Base-by-base conservation (phyloP, 2,329 filamentous ascomycete species). In the Cercospora sp. region DNA sequence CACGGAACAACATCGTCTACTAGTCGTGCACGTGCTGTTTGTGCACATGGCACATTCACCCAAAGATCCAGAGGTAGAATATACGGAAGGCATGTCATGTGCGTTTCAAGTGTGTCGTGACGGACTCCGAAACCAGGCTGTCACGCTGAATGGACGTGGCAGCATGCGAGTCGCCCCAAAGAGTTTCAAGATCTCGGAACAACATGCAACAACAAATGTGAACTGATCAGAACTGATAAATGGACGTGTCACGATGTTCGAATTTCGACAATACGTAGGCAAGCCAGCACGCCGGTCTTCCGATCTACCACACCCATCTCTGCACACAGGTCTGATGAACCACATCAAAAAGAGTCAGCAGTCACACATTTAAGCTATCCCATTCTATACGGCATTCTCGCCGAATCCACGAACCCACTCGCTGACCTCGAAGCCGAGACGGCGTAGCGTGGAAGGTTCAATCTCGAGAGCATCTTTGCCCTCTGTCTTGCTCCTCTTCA, bases 401-500 rank as follows among this genome's bases (percentile, higher is more conserved):
- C 75, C 76, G 70, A 77, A 77, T 9, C 72, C 76, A 43, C 81
- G 75, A 13, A 93, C 85, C 88, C 91, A 96, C 80, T 97, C 94
- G 65, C 91, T 87, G 71, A 97, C 89, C 82, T 97, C 94, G 80
- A 97, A 97, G 1, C 89, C 90, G 61, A 97, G 82, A 70, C 93
- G 84, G 68, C 93, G 85, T 78, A 93, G 84, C 10, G 88, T 89
- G 75, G 78, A 75, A 16, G 80, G 78, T 40, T 81, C 80, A 66
- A 85, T 69, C 34, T 76, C 75, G 64, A 70, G 49, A 3, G 16
- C 62, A n/a, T 72, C 66, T 26, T 72, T 71, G 5, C 70, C 77
- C 43, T 74, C 78, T 59, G 74, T 76, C 67, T 77, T 80, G 57
- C 74, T 74, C 79, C 79, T 61, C 79, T 80, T 78, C 78, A 77